phyloP scores from a whole-genome alignment of 805 yeast species.

The Saccharomycopsis vini region DNA sequence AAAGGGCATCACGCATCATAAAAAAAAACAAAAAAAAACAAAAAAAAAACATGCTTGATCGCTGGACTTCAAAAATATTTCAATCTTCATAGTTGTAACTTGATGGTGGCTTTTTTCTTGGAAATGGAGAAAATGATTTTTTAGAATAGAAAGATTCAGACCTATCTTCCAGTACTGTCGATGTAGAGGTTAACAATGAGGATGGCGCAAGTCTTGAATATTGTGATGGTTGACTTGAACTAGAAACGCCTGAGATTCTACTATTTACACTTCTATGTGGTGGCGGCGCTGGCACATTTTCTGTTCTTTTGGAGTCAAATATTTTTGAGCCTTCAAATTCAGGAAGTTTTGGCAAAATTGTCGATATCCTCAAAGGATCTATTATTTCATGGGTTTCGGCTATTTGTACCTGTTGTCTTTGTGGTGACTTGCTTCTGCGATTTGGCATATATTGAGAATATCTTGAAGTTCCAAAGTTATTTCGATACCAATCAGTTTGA shows the following conservation, averaged over 20 bases:
- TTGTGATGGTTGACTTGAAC: background rate
- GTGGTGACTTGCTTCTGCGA: background rate
- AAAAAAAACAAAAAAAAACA: too few relatives aligned
- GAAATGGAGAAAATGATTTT: conserved; percentile 10
- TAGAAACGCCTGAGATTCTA: background rate
- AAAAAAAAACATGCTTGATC: too few relatives aligned
- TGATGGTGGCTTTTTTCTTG: conserved; percentile 13
- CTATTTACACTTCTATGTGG: conserved; percentile 9
- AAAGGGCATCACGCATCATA: too few relatives aligned
- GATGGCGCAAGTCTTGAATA: background rate
- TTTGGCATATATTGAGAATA: conserved; percentile 10
- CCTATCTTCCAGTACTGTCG: background rate
- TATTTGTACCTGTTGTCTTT: background rate
- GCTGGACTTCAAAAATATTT: background rate
- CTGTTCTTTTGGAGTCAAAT: background rate
- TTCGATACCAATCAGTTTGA: conserved; percentile 24
- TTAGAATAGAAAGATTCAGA: conserved; percentile 1
- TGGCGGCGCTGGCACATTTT: conserved; percentile 10
- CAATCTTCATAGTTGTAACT: background rate
- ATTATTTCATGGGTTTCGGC: background rate
- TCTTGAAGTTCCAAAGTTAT: conserved; percentile 8
- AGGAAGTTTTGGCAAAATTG: conserved; percentile 12
- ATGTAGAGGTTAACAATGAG: background rate
- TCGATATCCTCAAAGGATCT: conserved; percentile 12
- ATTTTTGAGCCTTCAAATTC: conserved; percentile 2